Evolutionary conservation across 139 green algal species (phyloP).

Genomic region (Eudorina sp.): DNA sequence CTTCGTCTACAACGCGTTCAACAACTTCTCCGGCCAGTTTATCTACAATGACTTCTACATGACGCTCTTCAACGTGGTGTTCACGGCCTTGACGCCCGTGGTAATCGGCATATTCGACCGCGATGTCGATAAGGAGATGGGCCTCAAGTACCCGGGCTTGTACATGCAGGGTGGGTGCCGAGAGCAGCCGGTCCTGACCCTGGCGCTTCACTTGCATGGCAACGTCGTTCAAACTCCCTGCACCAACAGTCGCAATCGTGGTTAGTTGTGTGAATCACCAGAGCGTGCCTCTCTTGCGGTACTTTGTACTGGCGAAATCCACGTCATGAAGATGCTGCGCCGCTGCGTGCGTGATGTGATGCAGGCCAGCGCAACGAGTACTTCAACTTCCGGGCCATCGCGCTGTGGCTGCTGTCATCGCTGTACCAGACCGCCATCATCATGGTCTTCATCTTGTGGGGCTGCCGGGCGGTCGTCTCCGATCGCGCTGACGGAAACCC

Average conservation of each 20-base stretch:
- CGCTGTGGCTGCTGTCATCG: conserved; percentile 69
- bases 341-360: no score
- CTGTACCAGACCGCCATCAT: conserved; percentile 69
- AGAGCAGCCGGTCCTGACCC: no score
- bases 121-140: conserved; percentile 71
- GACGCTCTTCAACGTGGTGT: conserved; percentile 85
- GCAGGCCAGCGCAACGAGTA: conserved; percentile 77
- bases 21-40: conserved; percentile 78
- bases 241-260: no score
- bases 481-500: conserved; percentile 45
- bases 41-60: conserved; percentile 89
- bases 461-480: conserved; percentile 4
- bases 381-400: conserved; percentile 71
- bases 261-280: no score
- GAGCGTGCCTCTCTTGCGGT: no score
- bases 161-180: conserved; percentile 59
- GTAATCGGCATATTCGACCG: conserved; percentile 79
- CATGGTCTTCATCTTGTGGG: conserved; percentile 62
- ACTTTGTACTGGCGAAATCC: no score
- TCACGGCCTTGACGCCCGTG: conserved; percentile 75
- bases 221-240: no score
- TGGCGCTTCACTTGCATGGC: no score
- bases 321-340: no score
- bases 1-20: conserved; percentile 82
- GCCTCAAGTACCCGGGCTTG: conserved; percentile 63